These are phyloP conservation scores for Keithomyces neogunnii DNA, from an alignment of 2,329 filamentous ascomycete genomes.

Conservation along the genomic window DNA sequence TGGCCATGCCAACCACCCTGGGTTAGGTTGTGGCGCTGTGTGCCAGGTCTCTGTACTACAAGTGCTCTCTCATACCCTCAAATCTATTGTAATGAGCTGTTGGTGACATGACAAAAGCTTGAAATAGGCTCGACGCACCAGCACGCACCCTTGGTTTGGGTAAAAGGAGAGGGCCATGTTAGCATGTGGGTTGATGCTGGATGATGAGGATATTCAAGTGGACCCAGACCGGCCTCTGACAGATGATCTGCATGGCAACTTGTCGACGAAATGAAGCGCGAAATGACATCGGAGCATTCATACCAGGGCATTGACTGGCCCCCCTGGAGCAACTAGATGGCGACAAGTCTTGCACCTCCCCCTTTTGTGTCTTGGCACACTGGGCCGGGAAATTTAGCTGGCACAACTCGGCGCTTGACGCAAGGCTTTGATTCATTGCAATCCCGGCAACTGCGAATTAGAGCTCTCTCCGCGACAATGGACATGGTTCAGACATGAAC, in stretches of 20 bases:
- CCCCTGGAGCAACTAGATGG: not conserved
- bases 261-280: constrained; percentile 10
- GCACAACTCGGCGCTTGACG: not conserved
- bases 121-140: not conserved
- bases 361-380: too few species aligned
- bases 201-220: constrained; percentile 1
- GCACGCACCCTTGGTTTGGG: not conserved
- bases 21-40: not conserved
- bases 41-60: not conserved
- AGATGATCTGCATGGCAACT: constrained; percentile 9
- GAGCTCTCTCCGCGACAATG: not conserved
- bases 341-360: not conserved
- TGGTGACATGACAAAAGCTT: not conserved
- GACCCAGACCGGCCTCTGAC: not conserved
- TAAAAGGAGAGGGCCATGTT: not conserved
- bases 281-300: constrained; percentile 8
- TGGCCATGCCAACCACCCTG: not conserved
- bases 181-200: not conserved
- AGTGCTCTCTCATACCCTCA: not conserved
- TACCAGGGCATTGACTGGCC: not conserved
- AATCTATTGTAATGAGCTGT: not conserved
- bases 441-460: not conserved
- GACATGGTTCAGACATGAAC: not conserved
- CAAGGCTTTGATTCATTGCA: not conserved
- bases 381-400: constrained; percentile 1